These are phyloP conservation scores for Aspergillus uvarum DNA, from an alignment of 2,329 filamentous ascomycete species.

Conservation along the genomic window DNA sequence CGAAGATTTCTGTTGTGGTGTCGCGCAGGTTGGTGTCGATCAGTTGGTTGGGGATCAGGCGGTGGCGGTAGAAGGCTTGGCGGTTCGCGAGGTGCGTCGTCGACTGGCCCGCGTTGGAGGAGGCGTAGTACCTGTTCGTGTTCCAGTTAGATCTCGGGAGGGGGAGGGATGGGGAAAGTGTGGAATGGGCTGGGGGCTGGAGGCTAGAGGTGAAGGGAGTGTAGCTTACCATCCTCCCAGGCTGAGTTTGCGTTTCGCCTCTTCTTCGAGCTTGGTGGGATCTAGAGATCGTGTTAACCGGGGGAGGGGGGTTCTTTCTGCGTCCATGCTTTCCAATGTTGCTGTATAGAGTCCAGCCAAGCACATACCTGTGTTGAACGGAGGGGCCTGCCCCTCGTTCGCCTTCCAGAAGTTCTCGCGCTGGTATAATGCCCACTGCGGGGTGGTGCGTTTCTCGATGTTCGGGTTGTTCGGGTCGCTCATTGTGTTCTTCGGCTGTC, in stretches of 20 bases:
- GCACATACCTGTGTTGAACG: conserved; percentile 53
- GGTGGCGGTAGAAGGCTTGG: conserved; percentile 64
- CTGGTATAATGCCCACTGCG: conserved; percentile 57
- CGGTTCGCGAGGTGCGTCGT: conserved; percentile 57
- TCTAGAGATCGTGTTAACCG: conserved; percentile 27
- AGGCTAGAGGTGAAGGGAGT: too few relatives aligned
- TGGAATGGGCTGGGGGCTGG: too few relatives aligned
- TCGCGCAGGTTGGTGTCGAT: conserved; percentile 62
- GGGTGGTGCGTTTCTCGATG: conserved; percentile 50
- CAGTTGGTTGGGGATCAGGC: conserved; percentile 62
- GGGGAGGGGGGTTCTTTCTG: too few relatives aligned
- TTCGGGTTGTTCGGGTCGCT: conserved; percentile 54
- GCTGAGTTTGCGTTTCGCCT: conserved; percentile 57
- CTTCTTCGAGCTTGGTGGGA: conserved; percentile 59
- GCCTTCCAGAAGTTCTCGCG: conserved; percentile 56
- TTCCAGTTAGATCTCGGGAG: too few relatives aligned
- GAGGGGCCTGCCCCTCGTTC: conserved; percentile 51
- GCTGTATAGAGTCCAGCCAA: not conserved
- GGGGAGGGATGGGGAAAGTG: too few relatives aligned
- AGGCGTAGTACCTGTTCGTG: conserved; percentile 37
- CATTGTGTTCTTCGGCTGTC: conserved; percentile 14
- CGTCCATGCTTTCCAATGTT: too few relatives aligned
- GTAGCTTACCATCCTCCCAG: conserved; percentile 52
- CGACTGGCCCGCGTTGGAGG: conserved; percentile 38
- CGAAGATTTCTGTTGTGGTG: conserved; percentile 59